A percentile compares a stretch with the other conserved stretches of the same genome.
Conservation (phyloP, 441 rosid genomes). For the Populus trichocarpa region DNA sequence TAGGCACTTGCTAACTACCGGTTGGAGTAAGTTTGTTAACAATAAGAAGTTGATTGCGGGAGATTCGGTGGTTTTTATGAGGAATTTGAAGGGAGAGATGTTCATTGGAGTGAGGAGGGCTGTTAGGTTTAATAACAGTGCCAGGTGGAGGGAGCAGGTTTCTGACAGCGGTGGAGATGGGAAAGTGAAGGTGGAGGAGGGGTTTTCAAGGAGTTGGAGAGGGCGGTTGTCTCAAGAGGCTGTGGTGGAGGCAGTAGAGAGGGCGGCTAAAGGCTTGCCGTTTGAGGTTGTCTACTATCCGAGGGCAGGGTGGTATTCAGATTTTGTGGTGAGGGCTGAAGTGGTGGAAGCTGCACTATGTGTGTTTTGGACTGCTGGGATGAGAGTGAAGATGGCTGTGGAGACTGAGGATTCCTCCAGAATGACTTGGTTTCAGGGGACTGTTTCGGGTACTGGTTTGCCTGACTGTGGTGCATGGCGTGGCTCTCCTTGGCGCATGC, state of each 20-base stretch:
- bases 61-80: slow-evolving; percentile 84
- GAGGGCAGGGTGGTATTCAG: slow-evolving; percentile 53
- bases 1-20: slow-evolving; percentile 79
- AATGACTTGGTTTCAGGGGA: slow-evolving; percentile 72
- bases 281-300: slow-evolving; percentile 84
- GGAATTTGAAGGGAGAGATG: slow-evolving; percentile 44
- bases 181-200: slow-evolving; percentile 17
- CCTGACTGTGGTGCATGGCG: slow-evolving; percentile 54
- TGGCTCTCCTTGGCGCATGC: slow-evolving; percentile 90
- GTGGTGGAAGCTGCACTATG: slow-evolving; percentile 60
- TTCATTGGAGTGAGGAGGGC: slow-evolving; percentile 68
- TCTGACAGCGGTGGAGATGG: slow-evolving; percentile 19
- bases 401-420: slow-evolving; percentile 81
- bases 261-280: slow-evolving; percentile 48
- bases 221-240: slow-evolving; percentile 45
- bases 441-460: slow-evolving; percentile 35
- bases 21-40: slow-evolving; percentile 95
- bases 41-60: slow-evolving; percentile 80
- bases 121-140: slow-evolving; percentile 26
- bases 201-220: slow-evolving; percentile 31
- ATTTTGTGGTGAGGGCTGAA: slow-evolving; percentile 71
- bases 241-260: slow-evolving; percentile 48
- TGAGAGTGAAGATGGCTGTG: slow-evolving; percentile 70
- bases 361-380: slow-evolving; percentile 54
- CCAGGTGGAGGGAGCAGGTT: slow-evolving; percentile 40